Evolutionary conservation across 2,329 filamentous ascomycete species (phyloP).

Genomic region (Colletotrichum shisoi): DNA sequence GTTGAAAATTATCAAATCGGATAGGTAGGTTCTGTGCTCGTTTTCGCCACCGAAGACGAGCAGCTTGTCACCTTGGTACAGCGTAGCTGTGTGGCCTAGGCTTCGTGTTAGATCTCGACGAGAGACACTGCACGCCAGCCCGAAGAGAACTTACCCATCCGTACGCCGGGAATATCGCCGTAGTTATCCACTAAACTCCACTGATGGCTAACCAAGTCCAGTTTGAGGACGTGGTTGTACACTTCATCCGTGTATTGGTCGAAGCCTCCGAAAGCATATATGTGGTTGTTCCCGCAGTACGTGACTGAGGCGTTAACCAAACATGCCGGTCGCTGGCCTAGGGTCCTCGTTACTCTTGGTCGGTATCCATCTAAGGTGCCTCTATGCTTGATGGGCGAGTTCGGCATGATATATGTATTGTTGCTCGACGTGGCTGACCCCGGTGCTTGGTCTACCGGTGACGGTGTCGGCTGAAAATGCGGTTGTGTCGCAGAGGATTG

Average conservation of each 20-base stretch:
- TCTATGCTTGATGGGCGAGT: constrained; percentile 75
- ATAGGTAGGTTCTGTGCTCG: constrained; percentile 93
- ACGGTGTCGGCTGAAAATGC: constrained; percentile 43
- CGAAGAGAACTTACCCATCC: constrained; percentile 76
- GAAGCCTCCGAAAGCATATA: constrained; percentile 97
- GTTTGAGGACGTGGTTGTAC: constrained; percentile 93
- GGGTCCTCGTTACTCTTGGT: constrained; percentile 80
- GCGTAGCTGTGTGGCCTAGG: constrained; percentile 87
- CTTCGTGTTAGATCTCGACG: constrained; percentile 17
- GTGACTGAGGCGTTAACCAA: constrained; percentile 98
- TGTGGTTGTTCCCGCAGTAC: constrained; percentile 97
- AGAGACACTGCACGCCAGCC: constrained; percentile 14
- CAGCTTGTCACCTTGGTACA: constrained; percentile 94
- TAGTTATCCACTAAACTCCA: constrained; percentile 99
- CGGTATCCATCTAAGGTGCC: constrained; percentile 77
- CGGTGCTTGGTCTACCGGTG: constrained; percentile 52
- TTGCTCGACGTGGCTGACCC: constrained; percentile 65
- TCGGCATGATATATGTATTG: constrained; percentile 91
- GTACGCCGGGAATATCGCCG: constrained; percentile 94
- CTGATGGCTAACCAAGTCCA: constrained; percentile 86
- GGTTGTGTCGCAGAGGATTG: constrained; percentile 46
- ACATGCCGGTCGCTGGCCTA: constrained; percentile 86
- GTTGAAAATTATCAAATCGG: constrained; percentile 95
- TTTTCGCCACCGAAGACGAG: constrained; percentile 98
- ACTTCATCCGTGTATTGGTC: constrained; percentile 99